These are phyloP conservation scores for Leccinum proximum DNA, from an alignment of 1,284 basidiomycete species.

Conservation along the genomic window DNA sequence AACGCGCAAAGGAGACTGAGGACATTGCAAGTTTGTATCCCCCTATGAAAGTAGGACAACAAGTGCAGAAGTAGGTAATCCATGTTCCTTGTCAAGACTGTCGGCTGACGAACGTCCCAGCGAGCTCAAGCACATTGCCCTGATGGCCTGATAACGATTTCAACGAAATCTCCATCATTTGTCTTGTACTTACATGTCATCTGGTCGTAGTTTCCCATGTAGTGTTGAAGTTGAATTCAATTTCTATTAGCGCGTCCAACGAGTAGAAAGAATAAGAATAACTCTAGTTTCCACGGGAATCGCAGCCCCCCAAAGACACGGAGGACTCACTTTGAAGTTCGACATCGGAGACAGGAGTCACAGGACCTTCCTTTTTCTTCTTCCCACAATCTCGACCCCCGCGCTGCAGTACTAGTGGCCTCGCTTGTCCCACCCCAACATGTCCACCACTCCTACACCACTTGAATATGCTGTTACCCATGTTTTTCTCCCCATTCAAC, in stretches of 20 bases:
- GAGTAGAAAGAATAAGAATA: not conserved
- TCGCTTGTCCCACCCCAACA: too few relatives aligned
- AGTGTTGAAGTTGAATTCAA: constrained; percentile 34
- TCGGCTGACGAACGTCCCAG: constrained; percentile 36
- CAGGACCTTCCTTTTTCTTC: constrained; percentile 28
- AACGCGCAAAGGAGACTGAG: constrained; percentile 39
- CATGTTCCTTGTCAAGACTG: not conserved
- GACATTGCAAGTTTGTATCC: constrained; percentile 56
- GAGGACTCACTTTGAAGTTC: constrained; percentile 74
- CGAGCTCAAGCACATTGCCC: constrained; percentile 79
- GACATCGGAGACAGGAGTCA: constrained; percentile 44
- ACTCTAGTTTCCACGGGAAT: constrained; percentile 18
- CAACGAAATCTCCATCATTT: not conserved
- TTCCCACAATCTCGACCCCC: too few relatives aligned
- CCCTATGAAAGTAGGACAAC: constrained; percentile 82
- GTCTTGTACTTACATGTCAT: not conserved
- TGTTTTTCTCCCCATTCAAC: too few relatives aligned
- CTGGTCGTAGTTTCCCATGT: not conserved
- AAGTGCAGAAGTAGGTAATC: constrained; percentile 72
- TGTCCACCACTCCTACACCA: too few relatives aligned
- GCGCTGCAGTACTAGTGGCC: too few relatives aligned
- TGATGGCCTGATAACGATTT: constrained; percentile 54
- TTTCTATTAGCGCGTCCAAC: not conserved
- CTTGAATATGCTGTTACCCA: too few relatives aligned
- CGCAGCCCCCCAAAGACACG: constrained; percentile 47